Conservation (phyloP, 2,329 filamentous ascomycete species). For the Lachnellula arida region DNA sequence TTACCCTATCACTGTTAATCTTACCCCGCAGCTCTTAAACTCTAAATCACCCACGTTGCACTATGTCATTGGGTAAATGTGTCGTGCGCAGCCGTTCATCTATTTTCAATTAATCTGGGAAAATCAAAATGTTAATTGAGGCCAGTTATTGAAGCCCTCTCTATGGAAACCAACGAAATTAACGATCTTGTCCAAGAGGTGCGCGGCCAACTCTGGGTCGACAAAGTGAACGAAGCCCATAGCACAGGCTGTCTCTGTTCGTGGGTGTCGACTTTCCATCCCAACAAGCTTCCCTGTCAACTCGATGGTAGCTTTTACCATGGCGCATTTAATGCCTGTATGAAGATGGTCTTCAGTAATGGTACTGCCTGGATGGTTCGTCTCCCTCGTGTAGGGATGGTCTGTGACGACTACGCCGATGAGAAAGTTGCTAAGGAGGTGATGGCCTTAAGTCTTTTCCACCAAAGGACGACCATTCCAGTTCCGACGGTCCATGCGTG, state of each 20-base stretch:
- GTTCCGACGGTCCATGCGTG: conserved; percentile 8
- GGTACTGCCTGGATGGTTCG: conserved; percentile 13
- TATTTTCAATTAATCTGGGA: too few relatives aligned
- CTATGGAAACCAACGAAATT: background rate
- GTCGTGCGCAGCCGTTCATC: too few relatives aligned
- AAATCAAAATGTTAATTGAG: too few relatives aligned
- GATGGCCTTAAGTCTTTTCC: conserved; percentile 1
- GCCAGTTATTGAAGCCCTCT: background rate
- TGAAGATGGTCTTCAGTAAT: conserved; percentile 33
- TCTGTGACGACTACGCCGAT: conserved; percentile 21
- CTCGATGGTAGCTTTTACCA: conserved; percentile 31
- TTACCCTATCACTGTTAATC: too few relatives aligned
- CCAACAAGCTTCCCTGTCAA: conserved; percentile 30
- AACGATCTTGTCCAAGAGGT: conserved; percentile 7
- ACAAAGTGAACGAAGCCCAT: conserved; percentile 7
- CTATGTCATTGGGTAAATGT: too few relatives aligned
- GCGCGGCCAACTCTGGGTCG: conserved; percentile 4
- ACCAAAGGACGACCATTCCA: conserved; percentile 7
- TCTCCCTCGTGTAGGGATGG: conserved; percentile 11
- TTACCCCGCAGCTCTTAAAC: too few relatives aligned
- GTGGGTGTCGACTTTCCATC: conserved; percentile 35
- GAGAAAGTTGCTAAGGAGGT: conserved; percentile 15
- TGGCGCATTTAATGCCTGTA: conserved; percentile 32
- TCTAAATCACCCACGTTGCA: too few relatives aligned
- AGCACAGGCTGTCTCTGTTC: conserved; percentile 3